Evolutionary conservation across 257 asterid genomes (phyloP).

Genomic region (Solanum paucissectum): DNA sequence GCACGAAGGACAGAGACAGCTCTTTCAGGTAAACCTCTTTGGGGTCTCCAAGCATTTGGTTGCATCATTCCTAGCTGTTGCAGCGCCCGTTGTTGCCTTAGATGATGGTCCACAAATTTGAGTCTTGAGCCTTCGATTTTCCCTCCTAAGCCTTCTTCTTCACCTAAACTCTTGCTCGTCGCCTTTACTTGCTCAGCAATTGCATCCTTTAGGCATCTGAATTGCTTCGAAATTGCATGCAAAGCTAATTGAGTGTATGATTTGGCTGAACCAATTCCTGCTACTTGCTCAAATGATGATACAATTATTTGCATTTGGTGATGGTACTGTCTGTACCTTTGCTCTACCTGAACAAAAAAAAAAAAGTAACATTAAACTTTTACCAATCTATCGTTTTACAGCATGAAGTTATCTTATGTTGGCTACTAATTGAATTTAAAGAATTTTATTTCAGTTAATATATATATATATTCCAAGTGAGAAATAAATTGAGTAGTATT

Average conservation of each 20-base stretch:
- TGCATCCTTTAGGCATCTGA: constrained; percentile 45
- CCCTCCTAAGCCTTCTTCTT: constrained; percentile 18
- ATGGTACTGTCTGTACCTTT: constrained; percentile 49
- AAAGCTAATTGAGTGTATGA: constrained; percentile 54
- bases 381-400: neutral
- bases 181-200: constrained; percentile 37
- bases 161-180: constrained; percentile 39
- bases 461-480: neutral
- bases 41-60: constrained; percentile 64
- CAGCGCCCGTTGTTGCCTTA: constrained; percentile 40
- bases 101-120: constrained; percentile 31
- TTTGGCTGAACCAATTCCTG: constrained; percentile 54
- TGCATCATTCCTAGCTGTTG: constrained; percentile 60
- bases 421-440: neutral
- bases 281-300: constrained; percentile 48
- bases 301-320: constrained; percentile 55
- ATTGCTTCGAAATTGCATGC: constrained; percentile 55
- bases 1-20: constrained; percentile 78
- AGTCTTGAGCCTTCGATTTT: constrained; percentile 35
- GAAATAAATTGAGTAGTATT: neutral
- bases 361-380: neutral
- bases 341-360: constrained; percentile 43
- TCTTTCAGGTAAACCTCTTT: constrained; percentile 66
- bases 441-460: neutral
- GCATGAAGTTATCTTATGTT: neutral